phyloP scores from a whole-genome alignment of 2,329 filamentous ascomycete species.

The Fusarium graminum region DNA sequence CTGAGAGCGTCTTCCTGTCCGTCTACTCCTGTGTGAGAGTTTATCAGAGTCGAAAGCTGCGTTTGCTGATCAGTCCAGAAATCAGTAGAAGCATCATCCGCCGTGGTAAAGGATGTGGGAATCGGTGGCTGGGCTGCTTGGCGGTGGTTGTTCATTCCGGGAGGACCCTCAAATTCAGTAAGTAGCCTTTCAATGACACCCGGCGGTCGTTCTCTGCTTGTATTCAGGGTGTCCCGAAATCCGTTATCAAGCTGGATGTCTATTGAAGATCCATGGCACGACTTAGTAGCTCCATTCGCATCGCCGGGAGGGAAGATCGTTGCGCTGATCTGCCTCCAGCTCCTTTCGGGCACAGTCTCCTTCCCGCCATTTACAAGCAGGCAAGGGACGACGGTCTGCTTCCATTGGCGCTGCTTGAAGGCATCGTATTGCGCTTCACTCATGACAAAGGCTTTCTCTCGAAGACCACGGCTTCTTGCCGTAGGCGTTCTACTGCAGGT shows the following conservation, averaged over 20 bases:
- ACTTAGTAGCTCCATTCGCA: not conserved
- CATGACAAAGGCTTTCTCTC: not conserved
- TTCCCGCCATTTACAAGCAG: not conserved
- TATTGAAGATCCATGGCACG: not conserved
- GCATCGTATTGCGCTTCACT: not conserved
- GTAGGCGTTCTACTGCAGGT: no score
- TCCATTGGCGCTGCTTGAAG: conserved; percentile 3
- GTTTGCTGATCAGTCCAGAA: not conserved
- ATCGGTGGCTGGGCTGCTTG: not conserved
- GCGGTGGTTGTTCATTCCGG: not conserved
- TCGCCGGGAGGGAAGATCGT: conserved; percentile 6
- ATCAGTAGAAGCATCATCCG: not conserved
- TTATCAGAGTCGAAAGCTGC: not conserved
- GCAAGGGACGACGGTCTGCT: not conserved
- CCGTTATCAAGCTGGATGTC: not conserved
- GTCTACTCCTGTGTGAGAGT: not conserved
- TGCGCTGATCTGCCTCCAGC: conserved; percentile 25
- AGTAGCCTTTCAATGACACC: not conserved
- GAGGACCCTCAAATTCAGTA: not conserved
- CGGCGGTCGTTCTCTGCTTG: not conserved
- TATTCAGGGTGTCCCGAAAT: not conserved
- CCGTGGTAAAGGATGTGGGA: not conserved
- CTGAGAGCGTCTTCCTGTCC: not conserved
- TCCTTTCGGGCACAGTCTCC: not conserved
- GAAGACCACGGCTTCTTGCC: not conserved